These are phyloP conservation scores for Nicotiana benthamiana DNA, from an alignment of 257 asterid species.

Conservation along the genomic window DNA sequence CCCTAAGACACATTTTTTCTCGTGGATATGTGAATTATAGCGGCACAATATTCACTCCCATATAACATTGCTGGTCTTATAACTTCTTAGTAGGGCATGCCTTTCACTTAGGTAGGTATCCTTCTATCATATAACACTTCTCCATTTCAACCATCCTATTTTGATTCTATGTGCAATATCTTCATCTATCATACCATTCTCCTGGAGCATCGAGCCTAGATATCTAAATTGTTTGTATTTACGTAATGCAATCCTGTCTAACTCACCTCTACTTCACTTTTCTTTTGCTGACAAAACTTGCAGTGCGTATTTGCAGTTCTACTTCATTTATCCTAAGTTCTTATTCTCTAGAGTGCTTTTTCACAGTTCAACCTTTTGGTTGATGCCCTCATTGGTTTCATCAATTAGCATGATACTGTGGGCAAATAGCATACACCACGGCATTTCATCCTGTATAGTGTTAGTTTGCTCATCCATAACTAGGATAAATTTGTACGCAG, in stretches of 20 bases:
- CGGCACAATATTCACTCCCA: neutral
- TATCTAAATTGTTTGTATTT: neutral
- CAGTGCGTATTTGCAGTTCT: neutral
- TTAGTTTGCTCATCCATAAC: neutral
- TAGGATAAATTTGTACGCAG: neutral
- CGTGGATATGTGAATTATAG: neutral
- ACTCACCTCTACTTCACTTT: neutral
- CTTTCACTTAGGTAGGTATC: constrained; percentile 3
- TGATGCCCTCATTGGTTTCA: neutral
- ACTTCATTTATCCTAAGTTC: neutral
- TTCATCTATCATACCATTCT: neutral
- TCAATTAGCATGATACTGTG: neutral
- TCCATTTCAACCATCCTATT: neutral
- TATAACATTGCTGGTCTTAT: neutral
- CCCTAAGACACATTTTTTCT: neutral
- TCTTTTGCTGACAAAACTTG: neutral
- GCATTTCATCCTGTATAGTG: too few species aligned
- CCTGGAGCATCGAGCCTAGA: neutral
- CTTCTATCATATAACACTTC: neutral
- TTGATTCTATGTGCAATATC: neutral
- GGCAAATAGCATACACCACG: neutral
- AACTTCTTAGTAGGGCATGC: neutral
- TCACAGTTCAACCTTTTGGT: neutral
- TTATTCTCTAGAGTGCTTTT: neutral
- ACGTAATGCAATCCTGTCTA: neutral